These are phyloP conservation scores for Castanea sativa DNA, from an alignment of 306 rosid genomes.

Conservation along the genomic window DNA sequence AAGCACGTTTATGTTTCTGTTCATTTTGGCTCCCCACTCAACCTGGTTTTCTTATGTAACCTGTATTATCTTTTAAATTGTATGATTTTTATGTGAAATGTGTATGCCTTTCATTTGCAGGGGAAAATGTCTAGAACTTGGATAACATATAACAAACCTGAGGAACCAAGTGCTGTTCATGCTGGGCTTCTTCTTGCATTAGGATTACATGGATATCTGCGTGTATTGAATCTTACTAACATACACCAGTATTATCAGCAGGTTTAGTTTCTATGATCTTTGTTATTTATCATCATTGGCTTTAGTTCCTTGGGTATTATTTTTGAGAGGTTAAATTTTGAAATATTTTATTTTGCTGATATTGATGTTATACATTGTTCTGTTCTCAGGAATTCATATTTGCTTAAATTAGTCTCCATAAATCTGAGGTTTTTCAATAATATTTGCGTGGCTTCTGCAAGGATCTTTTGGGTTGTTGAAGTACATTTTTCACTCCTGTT, in stretches of 20 bases:
- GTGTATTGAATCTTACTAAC: slow-evolving; percentile 66
- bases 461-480: background rate
- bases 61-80: background rate
- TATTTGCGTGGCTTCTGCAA: background rate
- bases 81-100: slow-evolving; percentile 18
- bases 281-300: slow-evolving; percentile 10
- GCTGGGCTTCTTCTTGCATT: slow-evolving; percentile 95
- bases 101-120: slow-evolving; percentile 46
- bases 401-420: background rate
- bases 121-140: slow-evolving; percentile 97
- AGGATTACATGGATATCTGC: slow-evolving; percentile 88
- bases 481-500: background rate
- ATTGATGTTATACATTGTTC: background rate
- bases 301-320: background rate
- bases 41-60: background rate
- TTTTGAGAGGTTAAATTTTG: background rate
- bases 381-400: background rate
- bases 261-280: slow-evolving; percentile 42
- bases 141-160: slow-evolving; percentile 84
- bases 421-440: background rate
- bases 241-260: slow-evolving; percentile 81
- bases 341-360: background rate
- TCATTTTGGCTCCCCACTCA: background rate
- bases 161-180: slow-evolving; percentile 85
- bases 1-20: background rate